Base-by-base conservation (phyloP, 2,329 filamentous ascomycete genomes). In the Trichoderma gracile region DNA sequence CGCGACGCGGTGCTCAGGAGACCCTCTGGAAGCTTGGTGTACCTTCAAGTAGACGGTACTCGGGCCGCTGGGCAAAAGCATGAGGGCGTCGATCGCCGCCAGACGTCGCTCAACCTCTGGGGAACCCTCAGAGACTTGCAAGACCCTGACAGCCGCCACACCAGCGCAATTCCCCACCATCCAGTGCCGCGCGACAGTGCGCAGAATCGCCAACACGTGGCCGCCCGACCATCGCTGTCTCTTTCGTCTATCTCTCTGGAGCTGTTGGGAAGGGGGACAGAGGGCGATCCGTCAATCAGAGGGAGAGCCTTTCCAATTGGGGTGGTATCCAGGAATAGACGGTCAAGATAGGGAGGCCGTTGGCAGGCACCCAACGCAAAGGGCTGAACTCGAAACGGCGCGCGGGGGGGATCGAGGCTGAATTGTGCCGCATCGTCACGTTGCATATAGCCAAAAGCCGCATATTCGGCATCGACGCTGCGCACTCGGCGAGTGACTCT, bases 161-260 rank as follows among this genome's bases (percentile, higher is more conserved):
- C 30, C n/a, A 23, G 58, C 40, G 6, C 49, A 21, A 30, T 62
- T 62, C 58, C 58, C 58, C 58, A 62, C 58, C 58, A 62, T 62
- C 58, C 58, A 62, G 58, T 62, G 58, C 40, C 38, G 58, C 8
- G 25, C 53, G 40, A 62, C 58, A 62, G 49, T 62, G 58, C 49
- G 58, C 25, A 25, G 23, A 19, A 7, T 3, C 8, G 15, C 15
- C 17, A 30, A 33, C 49, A 53, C 58, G 58, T 54, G 58, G 58
- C 49, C 9, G 43, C 10, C 6, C n/a, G 9, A 14, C 21, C 21
- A 25, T 21, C 15, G 38, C 38, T 15, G 27, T 25, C 43, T 47
- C 33, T 33, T 38, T 25, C 46, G 58, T 14, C 30, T 42, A 19
- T 59, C 30, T 40, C 27, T 12, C 10, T 38, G 33, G 10, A 23